phyloP scores from a whole-genome alignment of 371 early-diverging fungal genomes.

The Funneliformis caledonium region DNA sequence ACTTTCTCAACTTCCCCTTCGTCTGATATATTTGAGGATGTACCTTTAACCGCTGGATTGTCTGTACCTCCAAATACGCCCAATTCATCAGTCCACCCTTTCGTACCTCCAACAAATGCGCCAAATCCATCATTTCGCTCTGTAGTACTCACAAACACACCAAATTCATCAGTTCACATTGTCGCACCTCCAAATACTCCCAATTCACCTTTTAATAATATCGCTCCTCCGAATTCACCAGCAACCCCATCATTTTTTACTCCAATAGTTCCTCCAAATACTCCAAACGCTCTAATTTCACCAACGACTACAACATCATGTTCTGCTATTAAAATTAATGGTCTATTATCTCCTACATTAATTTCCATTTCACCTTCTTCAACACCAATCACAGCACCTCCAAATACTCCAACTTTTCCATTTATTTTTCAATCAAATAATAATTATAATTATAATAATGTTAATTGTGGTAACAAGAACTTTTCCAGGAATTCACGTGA shows the following conservation, averaged over 20 bases:
- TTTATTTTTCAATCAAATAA: neutral
- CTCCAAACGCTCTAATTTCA: neutral
- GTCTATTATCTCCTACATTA: neutral
- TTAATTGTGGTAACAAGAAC: no score
- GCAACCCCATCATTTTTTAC: neutral
- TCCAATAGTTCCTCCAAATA: slow-evolving; percentile 9
- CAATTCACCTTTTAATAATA: neutral
- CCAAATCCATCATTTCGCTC: neutral
- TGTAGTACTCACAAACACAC: neutral
- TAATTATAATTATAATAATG: no score
- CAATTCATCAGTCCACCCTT: neutral
- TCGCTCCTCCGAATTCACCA: slow-evolving; percentile 14
- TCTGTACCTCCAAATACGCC: slow-evolving; percentile 10
- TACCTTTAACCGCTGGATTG: neutral
- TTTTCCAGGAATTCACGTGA: neutral
- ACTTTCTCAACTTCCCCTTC: neutral
- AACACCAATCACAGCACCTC: neutral
- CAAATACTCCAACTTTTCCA: slow-evolving; percentile 15
- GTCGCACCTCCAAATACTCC: neutral
- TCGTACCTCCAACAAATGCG: neutral
- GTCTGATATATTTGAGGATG: neutral
- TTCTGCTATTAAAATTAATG: neutral
- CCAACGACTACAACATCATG: neutral
- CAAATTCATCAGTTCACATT: neutral
- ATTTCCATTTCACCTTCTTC: neutral